These are phyloP conservation scores for Suillus subluteus DNA, from an alignment of 768 basidiomycete species.

Conservation along the genomic window DNA sequence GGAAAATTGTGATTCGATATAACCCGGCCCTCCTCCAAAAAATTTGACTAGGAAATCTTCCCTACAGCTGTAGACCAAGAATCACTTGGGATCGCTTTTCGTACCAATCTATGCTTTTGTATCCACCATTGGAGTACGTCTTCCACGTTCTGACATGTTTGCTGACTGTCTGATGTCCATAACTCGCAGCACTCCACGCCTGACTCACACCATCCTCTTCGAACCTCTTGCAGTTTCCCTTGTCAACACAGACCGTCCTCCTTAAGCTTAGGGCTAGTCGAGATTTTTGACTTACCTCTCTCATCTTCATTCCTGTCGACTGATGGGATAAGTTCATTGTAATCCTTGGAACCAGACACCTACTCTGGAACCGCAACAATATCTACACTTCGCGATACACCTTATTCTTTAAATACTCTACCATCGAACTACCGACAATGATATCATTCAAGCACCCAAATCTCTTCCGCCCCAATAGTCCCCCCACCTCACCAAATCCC, in stretches of 20 bases:
- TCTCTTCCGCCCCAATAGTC: conserved; percentile 65
- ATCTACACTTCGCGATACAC: not conserved
- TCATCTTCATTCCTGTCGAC: conserved; percentile 17
- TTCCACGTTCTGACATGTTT: not conserved
- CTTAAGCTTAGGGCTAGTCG: conserved; percentile 69
- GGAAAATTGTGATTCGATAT: conserved; percentile 12
- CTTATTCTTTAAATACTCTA: conserved; percentile 17
- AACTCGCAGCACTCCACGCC: conserved; percentile 26
- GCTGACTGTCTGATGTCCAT: conserved; percentile 11
- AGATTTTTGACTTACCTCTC: conserved; percentile 21
- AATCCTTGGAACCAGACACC: conserved; percentile 44
- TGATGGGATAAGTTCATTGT: conserved; percentile 48
- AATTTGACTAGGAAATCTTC: conserved; percentile 20
- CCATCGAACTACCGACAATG: conserved; percentile 34
- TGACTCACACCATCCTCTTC: conserved; percentile 59
- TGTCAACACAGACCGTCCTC: conserved; percentile 76
- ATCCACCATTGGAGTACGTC: conserved; percentile 39
- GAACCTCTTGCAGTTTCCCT: conserved; percentile 61
- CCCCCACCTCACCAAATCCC: conserved; percentile 65
- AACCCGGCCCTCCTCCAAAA: conserved; percentile 1
- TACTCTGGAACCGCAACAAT: conserved; percentile 28
- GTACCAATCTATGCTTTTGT: conserved; percentile 58
- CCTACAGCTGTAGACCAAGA: conserved; percentile 16
- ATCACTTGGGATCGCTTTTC: conserved; percentile 17
- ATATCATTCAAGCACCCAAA: conserved; percentile 72